Conservation (phyloP, 1,284 basidiomycete genomes). For the Cutaneotrichosporon cyanovorans region DNA sequence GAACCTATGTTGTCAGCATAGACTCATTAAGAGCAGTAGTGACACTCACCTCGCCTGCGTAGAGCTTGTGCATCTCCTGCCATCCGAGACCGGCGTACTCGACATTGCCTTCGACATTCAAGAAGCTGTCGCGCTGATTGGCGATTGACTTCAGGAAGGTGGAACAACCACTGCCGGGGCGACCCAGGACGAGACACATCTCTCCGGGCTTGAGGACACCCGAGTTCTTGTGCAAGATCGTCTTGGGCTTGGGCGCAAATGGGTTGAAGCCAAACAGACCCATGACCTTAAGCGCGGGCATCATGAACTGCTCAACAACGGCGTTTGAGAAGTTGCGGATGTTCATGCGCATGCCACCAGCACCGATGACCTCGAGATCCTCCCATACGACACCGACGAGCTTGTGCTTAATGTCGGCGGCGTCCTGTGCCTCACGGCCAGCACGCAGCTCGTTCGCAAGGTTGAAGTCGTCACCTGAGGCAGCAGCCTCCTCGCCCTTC, state of each 20-base stretch:
- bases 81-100: constrained; percentile 53
- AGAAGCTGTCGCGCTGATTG: constrained; percentile 50
- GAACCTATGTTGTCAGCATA: not conserved
- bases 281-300: constrained; percentile 37
- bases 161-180: constrained; percentile 46
- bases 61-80: constrained; percentile 49
- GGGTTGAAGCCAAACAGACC: constrained; percentile 16
- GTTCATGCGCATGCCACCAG: constrained; percentile 61
- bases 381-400: constrained; percentile 58
- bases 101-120: constrained; percentile 51
- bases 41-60: constrained; percentile 55
- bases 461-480: constrained; percentile 35
- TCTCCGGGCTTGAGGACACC: constrained; percentile 64
- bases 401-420: constrained; percentile 71
- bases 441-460: constrained; percentile 66
- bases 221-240: constrained; percentile 53
- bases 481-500: constrained; percentile 18
- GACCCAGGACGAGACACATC: constrained; percentile 53
- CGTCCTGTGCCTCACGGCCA: constrained; percentile 58
- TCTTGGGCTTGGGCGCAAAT: constrained; percentile 46
- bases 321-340: constrained; percentile 51
- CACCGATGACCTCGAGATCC: constrained; percentile 56
- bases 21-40: constrained; percentile 45
- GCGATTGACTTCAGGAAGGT: constrained; percentile 52
- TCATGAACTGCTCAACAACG: constrained; percentile 47